Conservation (phyloP, 2,329 filamentous ascomycete genomes). For the Colletotrichum simmondsii region DNA sequence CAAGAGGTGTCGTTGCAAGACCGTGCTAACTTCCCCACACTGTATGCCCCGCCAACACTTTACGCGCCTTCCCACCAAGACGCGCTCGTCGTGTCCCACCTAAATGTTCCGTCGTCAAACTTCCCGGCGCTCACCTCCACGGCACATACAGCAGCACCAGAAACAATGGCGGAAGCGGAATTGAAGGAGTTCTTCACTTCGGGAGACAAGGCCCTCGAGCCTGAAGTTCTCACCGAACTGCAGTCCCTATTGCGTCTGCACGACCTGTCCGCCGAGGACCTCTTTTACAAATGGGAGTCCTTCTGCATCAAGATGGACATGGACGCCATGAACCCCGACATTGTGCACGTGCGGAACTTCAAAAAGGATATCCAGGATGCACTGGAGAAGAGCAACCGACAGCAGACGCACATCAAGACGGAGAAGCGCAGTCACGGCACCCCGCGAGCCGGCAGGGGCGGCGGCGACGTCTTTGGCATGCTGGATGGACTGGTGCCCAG, state of each 20-base stretch:
- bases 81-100: slow-evolving; percentile 20
- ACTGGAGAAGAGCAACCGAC: slow-evolving; percentile 79
- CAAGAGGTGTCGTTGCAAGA: background rate
- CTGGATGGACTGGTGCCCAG: slow-evolving; percentile 76
- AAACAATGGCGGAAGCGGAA: slow-evolving; percentile 43
- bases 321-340: slow-evolving; percentile 77
- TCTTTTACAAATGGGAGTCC: slow-evolving; percentile 99
- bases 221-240: slow-evolving; percentile 84
- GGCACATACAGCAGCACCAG: background rate
- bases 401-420: slow-evolving; percentile 68
- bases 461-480: slow-evolving; percentile 86
- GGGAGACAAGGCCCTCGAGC: slow-evolving; percentile 69
- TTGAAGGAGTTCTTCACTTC: slow-evolving; percentile 65
- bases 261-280: slow-evolving; percentile 82
- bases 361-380: slow-evolving; percentile 89
- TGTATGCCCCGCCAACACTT: slow-evolving; percentile 24
- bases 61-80: slow-evolving; percentile 19
- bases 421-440: slow-evolving; percentile 72
- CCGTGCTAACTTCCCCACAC: background rate
- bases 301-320: slow-evolving; percentile 95
- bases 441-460: slow-evolving; percentile 68
- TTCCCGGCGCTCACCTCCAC: slow-evolving; percentile 9
- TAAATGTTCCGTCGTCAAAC: background rate
- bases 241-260: slow-evolving; percentile 89
- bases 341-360: slow-evolving; percentile 79